Percentiles rank a stretch among this genome's conserved stretches.
Evolutionary conservation across 2,329 filamentous ascomycete genomes (phyloP).

Genomic region (Aspergillus oerlinghausenensis): DNA sequence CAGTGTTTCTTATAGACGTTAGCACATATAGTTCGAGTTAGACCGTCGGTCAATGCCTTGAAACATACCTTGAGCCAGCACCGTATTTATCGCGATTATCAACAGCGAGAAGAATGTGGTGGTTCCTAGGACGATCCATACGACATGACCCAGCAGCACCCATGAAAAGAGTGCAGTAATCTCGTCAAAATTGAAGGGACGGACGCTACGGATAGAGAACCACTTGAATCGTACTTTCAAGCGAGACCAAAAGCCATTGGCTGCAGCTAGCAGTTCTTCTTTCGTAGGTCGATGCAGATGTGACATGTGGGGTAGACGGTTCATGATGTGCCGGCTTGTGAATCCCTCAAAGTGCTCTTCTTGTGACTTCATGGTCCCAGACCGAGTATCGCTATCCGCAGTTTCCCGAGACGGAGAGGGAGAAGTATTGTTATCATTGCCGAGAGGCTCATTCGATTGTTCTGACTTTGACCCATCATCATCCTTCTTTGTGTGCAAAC

Average conservation of each 20-base stretch:
- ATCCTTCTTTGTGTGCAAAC: conserved; percentile 28
- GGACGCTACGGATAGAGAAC: conserved; percentile 88
- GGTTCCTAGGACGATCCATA: conserved; percentile 95
- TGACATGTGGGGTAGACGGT: conserved; percentile 66
- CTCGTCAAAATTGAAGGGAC: conserved; percentile 94
- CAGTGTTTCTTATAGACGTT: conserved; percentile 64
- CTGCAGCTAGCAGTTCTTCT: conserved; percentile 85
- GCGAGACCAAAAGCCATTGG: conserved; percentile 87
- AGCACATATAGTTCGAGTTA: conserved; percentile 14
- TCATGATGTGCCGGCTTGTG: conserved; percentile 45
- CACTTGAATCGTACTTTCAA: conserved; percentile 93
- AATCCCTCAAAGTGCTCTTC: conserved; percentile 13
- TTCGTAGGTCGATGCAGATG: conserved; percentile 80
- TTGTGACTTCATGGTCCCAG: conserved; percentile 22
- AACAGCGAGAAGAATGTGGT: conserved; percentile 94
- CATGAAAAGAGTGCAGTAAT: conserved; percentile 94
- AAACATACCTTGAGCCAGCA: conserved; percentile 78
- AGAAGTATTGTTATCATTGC: conserved; percentile 13
- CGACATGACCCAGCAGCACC: conserved; percentile 86
- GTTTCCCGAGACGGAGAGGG: conserved; percentile 3
- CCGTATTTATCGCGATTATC: conserved; percentile 89
- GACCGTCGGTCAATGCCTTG: conserved; percentile 5
- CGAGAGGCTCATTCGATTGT: conserved; percentile 11
- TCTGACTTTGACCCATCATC: conserved; percentile 11
- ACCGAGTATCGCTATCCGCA: conserved; percentile 4